These are phyloP conservation scores for Singerocomus rubriflavus DNA, from an alignment of 1,284 basidiomycete species.

Conservation along the genomic window DNA sequence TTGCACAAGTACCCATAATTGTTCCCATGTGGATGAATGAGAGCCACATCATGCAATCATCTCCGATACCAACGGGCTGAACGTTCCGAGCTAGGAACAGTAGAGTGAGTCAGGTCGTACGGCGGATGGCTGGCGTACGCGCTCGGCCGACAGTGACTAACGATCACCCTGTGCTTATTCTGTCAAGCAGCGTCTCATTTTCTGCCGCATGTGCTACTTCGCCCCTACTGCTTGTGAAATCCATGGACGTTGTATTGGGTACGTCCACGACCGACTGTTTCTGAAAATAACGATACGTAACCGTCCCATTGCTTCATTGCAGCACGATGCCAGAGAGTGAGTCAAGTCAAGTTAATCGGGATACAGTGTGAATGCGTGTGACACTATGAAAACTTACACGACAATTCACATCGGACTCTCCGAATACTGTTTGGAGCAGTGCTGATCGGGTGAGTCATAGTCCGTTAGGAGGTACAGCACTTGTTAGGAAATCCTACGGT, in stretches of 20 bases:
- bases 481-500: slow-evolving; percentile 5
- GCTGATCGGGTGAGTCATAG: slow-evolving; percentile 18
- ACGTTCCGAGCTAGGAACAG: slow-evolving; percentile 5
- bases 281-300: slow-evolving; percentile 5
- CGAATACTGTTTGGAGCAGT: slow-evolving; percentile 7
- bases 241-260: slow-evolving; percentile 7
- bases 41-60: slow-evolving; percentile 10
- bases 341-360: background rate
- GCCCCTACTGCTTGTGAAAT: background rate
- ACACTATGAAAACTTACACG: slow-evolving; percentile 4
- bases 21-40: slow-evolving; percentile 10
- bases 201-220: slow-evolving; percentile 6
- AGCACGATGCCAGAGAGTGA: background rate
- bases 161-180: slow-evolving; percentile 14
- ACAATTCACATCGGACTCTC: slow-evolving; percentile 10
- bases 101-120: slow-evolving; percentile 14
- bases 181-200: slow-evolving; percentile 17
- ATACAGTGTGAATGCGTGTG: background rate
- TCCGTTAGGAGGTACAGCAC: slow-evolving; percentile 7
- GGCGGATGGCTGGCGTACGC: background rate
- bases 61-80: slow-evolving; percentile 20
- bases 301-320: slow-evolving; percentile 6
- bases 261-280: slow-evolving; percentile 5
- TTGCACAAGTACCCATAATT: slow-evolving; percentile 13
- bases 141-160: background rate